Base-by-base conservation (phyloP, 441 rosid species). In the Sinapis alba region DNA sequence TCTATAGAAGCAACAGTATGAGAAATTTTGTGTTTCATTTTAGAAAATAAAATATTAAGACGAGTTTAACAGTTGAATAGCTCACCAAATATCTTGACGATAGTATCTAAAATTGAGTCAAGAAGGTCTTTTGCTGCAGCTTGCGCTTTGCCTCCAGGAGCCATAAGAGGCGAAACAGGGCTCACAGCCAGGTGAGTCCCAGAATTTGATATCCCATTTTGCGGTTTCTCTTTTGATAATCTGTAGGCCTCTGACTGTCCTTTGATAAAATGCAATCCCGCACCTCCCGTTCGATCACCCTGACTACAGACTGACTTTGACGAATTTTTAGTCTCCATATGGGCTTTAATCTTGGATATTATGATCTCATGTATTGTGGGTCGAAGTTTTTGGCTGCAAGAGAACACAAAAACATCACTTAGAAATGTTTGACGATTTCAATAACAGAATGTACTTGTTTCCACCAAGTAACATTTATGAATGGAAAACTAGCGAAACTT, bases 81-180 rank as follows among this genome's bases (percentile, higher is more conserved):
- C 93, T 85, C 77, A 96, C 99, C 99, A 84, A 96, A 94, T 82
- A 96, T 89, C 77, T 81, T 87, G 80, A 93, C 90, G 78, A 90
- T 81, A 38, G 89, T 78, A 62, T 92, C 96, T 82, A 96, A 86
- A 84, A 92, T 84, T 73, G 98, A 93, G 89, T 90, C 89, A 72
- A 96, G 97, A 82, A 96, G 98, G 79, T 90, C 97, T 80, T 83
- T 93, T 28, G 97, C 88, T 64, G 96, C 87, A 82, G 79, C 80
- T 86, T 96, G 99, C 47, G 98, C 98, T 84, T 88, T 96, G 76
- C 99, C 99, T 69, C 85, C 77, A 76, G 99, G 99, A 81, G 98
- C 97, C 99, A 96, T 94, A 73, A 90, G 83, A 61, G 92, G 86
- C 1, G 99, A 96, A 68, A 94, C 98, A 65, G 99, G 99, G 84